Evolutionary conservation across 2,329 filamentous ascomycete genomes (phyloP).

Genomic region (Podosphaera fusca): DNA sequence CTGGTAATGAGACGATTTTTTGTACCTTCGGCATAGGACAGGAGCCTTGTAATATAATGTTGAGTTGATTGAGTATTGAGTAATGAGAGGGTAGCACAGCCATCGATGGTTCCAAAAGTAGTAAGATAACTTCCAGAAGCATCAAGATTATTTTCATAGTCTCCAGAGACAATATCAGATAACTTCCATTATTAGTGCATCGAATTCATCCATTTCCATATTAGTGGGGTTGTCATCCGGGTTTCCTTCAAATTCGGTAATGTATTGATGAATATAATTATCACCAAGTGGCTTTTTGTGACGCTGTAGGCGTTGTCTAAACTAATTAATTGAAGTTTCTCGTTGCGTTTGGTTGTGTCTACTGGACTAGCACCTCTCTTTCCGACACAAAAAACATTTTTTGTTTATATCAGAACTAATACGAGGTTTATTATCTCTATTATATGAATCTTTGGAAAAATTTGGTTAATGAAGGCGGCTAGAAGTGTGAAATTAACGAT

Average conservation of each 20-base stretch:
- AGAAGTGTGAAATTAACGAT: no score
- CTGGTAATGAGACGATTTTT: no score
- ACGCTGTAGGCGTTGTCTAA: background rate
- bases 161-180: background rate
- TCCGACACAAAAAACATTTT: constrained; percentile 1
- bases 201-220: background rate
- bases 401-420: background rate
- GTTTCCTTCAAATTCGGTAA: background rate
- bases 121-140: background rate
- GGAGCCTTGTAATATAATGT: background rate
- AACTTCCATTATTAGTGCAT: background rate
- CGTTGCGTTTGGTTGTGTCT: background rate
- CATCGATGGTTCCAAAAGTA: background rate
- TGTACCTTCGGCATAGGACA: background rate
- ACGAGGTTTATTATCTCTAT: background rate
- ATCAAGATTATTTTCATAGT: background rate
- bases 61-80: background rate
- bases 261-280: background rate
- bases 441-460: background rate
- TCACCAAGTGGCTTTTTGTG: background rate
- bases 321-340: background rate
- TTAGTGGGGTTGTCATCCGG: background rate
- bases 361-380: background rate
- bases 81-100: background rate
- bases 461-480: no score